Evolutionary conservation across 2,329 filamentous ascomycete genomes (phyloP).

Genomic region (Penicillium sp.): DNA sequence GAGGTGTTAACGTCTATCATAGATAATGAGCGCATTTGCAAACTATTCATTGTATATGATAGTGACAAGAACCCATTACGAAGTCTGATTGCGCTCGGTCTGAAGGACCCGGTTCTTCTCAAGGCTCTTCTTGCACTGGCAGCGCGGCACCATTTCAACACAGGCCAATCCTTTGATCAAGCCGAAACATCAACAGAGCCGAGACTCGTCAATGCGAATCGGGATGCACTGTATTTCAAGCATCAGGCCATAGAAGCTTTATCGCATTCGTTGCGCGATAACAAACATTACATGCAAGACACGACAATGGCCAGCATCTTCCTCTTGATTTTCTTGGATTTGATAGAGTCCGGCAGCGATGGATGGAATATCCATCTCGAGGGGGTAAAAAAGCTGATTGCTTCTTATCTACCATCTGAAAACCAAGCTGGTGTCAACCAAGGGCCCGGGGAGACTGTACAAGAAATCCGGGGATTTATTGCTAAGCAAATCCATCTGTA

Average conservation of each 20-base stretch:
- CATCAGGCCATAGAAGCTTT: constrained; percentile 35
- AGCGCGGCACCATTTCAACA: constrained; percentile 35
- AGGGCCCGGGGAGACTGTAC: constrained; percentile 27
- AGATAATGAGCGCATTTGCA: constrained; percentile 39
- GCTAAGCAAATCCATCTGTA: constrained; percentile 32
- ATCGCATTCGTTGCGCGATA: constrained; percentile 19
- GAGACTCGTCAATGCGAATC: constrained; percentile 19
- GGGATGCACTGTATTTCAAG: constrained; percentile 34
- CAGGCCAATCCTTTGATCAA: constrained; percentile 24
- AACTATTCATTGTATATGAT: constrained; percentile 37
- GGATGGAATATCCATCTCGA: constrained; percentile 36
- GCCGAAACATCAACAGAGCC: constrained; percentile 5
- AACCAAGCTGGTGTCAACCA: constrained; percentile 12
- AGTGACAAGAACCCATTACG: constrained; percentile 36
- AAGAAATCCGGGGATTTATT: constrained; percentile 31
- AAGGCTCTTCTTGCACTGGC: constrained; percentile 35
- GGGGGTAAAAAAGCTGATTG: constrained; percentile 31
- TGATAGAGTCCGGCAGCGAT: constrained; percentile 34
- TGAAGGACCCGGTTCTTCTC: constrained; percentile 29
- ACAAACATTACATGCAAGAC: constrained; percentile 18
- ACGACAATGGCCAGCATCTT: constrained; percentile 36
- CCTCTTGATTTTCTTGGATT: constrained; percentile 33
- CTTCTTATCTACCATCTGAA: constrained; percentile 8
- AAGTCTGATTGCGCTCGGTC: constrained; percentile 31
- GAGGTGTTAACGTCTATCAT: not conserved